A percentile compares a stretch with the other conserved stretches of the same genome.
Conservation (phyloP, 257 asterid genomes). For the Nicotiana knightiana region DNA sequence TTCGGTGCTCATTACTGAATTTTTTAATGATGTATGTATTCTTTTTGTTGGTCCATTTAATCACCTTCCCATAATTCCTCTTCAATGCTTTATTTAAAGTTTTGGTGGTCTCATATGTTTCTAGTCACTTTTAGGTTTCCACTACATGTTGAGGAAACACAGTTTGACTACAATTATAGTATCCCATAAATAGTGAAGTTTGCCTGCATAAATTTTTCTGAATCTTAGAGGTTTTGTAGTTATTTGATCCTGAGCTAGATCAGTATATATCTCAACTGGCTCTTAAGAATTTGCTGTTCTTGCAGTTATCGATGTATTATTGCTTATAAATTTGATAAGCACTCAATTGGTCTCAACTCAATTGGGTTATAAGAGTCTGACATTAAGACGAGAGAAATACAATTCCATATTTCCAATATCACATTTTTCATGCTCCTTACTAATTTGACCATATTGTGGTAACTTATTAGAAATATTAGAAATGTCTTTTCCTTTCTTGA, state of each 20-base stretch:
- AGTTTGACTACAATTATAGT: background rate
- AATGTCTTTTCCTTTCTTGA: background rate
- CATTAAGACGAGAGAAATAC: background rate
- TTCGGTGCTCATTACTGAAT: background rate
- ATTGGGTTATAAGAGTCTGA: background rate
- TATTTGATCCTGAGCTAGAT: background rate
- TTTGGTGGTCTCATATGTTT: background rate
- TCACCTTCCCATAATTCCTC: background rate
- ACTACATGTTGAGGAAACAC: background rate
- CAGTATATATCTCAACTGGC: background rate
- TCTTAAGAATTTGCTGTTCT: background rate
- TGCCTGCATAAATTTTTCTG: background rate
- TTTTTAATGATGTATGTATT: slow-evolving; percentile 10
- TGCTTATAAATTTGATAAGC: background rate
- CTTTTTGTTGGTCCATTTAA: background rate
- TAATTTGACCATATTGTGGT: background rate
- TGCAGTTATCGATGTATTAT: background rate
- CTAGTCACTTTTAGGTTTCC: background rate
- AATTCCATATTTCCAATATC: background rate
- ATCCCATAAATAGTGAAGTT: background rate
- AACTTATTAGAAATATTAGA: background rate
- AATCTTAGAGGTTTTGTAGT: background rate
- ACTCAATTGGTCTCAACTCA: background rate
- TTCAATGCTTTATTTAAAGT: background rate
- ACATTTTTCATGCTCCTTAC: background rate